phyloP scores from a whole-genome alignment of 164 flowering plant species.

The Berberis thunbergii region DNA sequence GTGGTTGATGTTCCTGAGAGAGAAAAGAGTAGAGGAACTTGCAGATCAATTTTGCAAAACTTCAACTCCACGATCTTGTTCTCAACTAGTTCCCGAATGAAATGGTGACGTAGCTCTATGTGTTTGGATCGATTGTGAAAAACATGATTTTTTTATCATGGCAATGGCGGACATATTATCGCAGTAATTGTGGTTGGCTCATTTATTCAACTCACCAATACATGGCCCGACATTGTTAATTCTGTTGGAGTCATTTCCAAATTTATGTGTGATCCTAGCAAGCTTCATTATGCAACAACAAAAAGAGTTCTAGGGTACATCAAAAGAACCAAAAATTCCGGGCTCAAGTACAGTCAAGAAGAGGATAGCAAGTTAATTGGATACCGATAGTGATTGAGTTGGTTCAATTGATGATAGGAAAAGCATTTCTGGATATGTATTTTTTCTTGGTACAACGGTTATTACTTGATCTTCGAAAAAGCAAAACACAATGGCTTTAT shows the following conservation, averaged over 20 bases:
- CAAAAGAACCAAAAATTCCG: not conserved
- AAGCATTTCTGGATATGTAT: not conserved
- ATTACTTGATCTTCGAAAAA: not conserved
- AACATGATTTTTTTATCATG: not conserved
- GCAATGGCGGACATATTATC: not conserved
- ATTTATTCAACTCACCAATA: too few species aligned
- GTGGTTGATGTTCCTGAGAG: too few species aligned
- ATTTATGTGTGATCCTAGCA: not conserved
- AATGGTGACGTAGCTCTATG: not conserved
- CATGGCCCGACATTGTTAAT: not conserved
- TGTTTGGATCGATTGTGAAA: not conserved
- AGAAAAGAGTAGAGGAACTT: not conserved
- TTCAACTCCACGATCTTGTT: not conserved
- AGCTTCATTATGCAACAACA: not conserved
- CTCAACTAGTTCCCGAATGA: not conserved
- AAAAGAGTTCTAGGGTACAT: not conserved
- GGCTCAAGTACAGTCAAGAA: not conserved
- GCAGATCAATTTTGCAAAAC: not conserved
- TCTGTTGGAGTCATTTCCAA: not conserved
- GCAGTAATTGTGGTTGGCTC: not conserved
- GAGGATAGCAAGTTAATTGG: not conserved
- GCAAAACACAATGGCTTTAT: not conserved
- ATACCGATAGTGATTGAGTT: not conserved
- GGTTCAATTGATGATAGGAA: not conserved
- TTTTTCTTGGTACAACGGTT: not conserved